Conservation (phyloP, 306 rosid species). For the Dryas octopetala region DNA sequence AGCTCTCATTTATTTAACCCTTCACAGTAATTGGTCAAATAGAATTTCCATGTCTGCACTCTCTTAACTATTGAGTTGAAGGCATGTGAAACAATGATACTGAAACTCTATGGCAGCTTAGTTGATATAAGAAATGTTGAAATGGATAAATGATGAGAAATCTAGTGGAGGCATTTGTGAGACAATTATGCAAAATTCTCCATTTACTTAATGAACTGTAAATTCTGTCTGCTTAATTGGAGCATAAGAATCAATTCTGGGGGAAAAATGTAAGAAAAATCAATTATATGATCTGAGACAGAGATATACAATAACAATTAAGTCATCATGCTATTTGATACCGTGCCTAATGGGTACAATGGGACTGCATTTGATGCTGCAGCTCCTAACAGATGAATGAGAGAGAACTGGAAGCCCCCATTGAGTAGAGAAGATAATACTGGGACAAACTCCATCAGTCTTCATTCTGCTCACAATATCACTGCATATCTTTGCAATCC, state of each 20-base stretch:
- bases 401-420: conserved; percentile 73
- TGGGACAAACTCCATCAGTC: conserved; percentile 40
- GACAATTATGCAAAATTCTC: not conserved
- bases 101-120: not conserved
- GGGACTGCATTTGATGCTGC: conserved; percentile 6
- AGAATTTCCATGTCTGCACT: not conserved
- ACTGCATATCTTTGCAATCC: conserved; percentile 47
- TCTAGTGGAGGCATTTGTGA: not conserved
- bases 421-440: conserved; percentile 50
- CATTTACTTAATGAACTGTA: not conserved
- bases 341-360: conserved; percentile 6
- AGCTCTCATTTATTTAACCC: not conserved
- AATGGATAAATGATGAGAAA: not conserved
- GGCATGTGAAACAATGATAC: not conserved
- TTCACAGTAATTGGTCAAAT: not conserved
- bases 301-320: not conserved
- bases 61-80: not conserved
- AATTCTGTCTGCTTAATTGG: not conserved
- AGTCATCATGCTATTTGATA: conserved; percentile 3
- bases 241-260: not conserved
- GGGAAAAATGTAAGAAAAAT: not conserved
- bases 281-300: not conserved
- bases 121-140: not conserved
- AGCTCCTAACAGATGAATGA: conserved; percentile 37
- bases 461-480: conserved; percentile 46